A percentile compares a stretch with the other conserved stretches of the same genome.
Evolutionary conservation across 768 basidiomycete genomes (phyloP).

Genomic region (Hypsizygus marmoreus): DNA sequence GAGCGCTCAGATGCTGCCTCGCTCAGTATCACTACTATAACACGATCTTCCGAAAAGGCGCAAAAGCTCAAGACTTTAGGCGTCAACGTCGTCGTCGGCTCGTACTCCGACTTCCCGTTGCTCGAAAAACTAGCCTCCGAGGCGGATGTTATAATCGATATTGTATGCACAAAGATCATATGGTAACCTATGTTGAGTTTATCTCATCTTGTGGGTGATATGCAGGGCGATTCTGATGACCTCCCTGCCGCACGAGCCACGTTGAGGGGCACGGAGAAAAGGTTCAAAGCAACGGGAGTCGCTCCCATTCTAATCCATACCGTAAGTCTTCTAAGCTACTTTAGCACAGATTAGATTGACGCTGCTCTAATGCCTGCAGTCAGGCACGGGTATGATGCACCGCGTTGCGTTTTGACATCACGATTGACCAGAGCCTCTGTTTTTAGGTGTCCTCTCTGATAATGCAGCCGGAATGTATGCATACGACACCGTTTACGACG

Average conservation of each 20-base stretch:
- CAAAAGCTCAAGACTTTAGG: conserved; percentile 40
- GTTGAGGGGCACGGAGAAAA: conserved; percentile 53
- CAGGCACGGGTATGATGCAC: conserved; percentile 46
- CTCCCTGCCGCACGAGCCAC: conserved; percentile 44
- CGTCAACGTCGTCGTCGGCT: conserved; percentile 43
- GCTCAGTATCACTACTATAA: conserved; percentile 45
- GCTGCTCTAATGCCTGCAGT: conserved; percentile 30
- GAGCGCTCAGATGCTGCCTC: conserved; percentile 32
- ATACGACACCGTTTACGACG: conserved; percentile 46
- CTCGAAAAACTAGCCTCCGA: conserved; percentile 45
- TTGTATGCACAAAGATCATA: too few relatives aligned
- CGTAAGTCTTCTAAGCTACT: conserved; percentile 35
- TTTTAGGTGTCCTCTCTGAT: conserved; percentile 44
- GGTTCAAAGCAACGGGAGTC: conserved; percentile 40
- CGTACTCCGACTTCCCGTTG: conserved; percentile 42
- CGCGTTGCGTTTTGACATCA: not conserved
- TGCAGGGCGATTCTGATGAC: conserved; percentile 45
- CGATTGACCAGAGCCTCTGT: not conserved
- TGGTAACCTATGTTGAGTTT: too few relatives aligned
- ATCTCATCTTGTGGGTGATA: conserved; percentile 4
- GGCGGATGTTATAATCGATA: conserved; percentile 27
- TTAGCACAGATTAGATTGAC: not conserved
- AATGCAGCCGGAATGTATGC: conserved; percentile 42
- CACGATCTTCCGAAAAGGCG: conserved; percentile 47
- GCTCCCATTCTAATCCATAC: conserved; percentile 61